phyloP scores from a whole-genome alignment of 495 filamentous ascomycete species.

The Penicillium odoratum region DNA sequence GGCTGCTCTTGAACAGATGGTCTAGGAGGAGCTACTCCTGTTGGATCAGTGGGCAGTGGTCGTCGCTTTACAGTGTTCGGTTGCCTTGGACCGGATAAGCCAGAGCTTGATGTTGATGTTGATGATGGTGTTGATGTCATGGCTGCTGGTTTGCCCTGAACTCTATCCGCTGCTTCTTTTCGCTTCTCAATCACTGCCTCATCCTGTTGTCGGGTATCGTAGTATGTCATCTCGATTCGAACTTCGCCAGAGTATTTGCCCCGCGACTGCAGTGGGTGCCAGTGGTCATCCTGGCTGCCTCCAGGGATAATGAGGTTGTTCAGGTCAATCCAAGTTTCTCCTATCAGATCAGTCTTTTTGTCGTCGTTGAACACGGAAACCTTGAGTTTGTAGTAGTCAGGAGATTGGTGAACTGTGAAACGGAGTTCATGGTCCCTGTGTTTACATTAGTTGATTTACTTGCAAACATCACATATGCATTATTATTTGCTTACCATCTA shows the following conservation, averaged over 20 bases:
- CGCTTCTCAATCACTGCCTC: conserved; percentile 60
- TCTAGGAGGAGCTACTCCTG: conserved; percentile 37
- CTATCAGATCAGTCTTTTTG: conserved; percentile 93
- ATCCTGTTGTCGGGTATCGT: conserved; percentile 81
- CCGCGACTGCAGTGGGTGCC: conserved; percentile 83
- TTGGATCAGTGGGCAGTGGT: conserved; percentile 73
- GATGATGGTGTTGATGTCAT: conserved; percentile 12
- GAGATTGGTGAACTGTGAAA: conserved; percentile 92
- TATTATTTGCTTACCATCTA: conserved; percentile 67
- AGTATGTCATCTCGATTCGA: conserved; percentile 93
- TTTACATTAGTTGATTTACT: conserved; percentile 14
- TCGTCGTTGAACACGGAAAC: conserved; percentile 97
- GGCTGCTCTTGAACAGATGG: conserved; percentile 29
- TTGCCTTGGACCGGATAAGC: conserved; percentile 60
- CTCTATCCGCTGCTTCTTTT: conserved; percentile 44
- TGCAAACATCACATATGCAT: neutral
- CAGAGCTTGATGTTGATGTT: conserved; percentile 18
- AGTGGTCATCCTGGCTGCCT: conserved; percentile 88
- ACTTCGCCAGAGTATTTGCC: conserved; percentile 96
- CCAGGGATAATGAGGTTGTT: conserved; percentile 78
- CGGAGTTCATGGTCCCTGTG: conserved; percentile 94
- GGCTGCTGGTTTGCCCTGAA: conserved; percentile 23
- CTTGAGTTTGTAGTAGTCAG: conserved; percentile 92
- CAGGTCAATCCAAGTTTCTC: conserved; percentile 85
- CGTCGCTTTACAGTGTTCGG: conserved; percentile 69